A percentile compares a stretch with the other conserved stretches of the same genome.
Evolutionary conservation across 2,329 filamentous ascomycete genomes (phyloP).

Genomic region (Dryadomyces quercivorus): DNA sequence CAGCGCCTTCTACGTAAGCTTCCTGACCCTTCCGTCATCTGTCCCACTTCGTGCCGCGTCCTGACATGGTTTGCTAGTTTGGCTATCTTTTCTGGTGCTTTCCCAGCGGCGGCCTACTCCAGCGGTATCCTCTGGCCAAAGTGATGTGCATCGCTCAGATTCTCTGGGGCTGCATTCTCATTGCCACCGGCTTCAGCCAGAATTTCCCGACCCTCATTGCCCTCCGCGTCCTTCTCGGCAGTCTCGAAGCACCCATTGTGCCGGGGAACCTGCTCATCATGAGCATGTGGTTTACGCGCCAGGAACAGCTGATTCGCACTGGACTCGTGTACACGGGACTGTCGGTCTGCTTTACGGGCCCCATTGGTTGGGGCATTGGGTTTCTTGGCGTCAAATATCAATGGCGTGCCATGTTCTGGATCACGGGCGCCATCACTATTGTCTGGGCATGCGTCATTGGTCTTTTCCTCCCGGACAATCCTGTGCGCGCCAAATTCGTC

Average conservation of each 20-base stretch:
- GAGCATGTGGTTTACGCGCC: conserved; percentile 19
- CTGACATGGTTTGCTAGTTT: conserved; percentile 12
- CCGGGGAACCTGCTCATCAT: conserved; percentile 20
- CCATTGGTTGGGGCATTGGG: conserved; percentile 2
- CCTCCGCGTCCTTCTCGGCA: conserved; percentile 17
- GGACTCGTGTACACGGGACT: conserved; percentile 6
- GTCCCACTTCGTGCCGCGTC: no score
- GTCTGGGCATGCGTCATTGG: conserved; percentile 27
- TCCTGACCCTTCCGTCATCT: background rate
- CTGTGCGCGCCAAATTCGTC: conserved; percentile 29
- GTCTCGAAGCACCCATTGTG: conserved; percentile 19
- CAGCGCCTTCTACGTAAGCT: conserved; percentile 15
- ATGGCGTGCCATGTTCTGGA: conserved; percentile 39
- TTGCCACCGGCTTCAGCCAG: conserved; percentile 16
- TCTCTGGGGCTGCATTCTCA: conserved; percentile 17
- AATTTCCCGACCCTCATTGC: conserved; percentile 17
- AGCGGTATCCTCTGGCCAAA: conserved; percentile 22
- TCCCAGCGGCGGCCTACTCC: conserved; percentile 19
- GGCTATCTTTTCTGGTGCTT: conserved; percentile 23
- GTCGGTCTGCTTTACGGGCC: conserved; percentile 1
- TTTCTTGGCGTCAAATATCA: background rate
- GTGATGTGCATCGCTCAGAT: conserved; percentile 16
- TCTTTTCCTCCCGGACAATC: conserved; percentile 35
- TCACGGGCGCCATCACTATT: conserved; percentile 32
- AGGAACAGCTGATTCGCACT: conserved; percentile 16